Conservation (phyloP, 805 yeast genomes). For the Yarrowia sp. region DNA sequence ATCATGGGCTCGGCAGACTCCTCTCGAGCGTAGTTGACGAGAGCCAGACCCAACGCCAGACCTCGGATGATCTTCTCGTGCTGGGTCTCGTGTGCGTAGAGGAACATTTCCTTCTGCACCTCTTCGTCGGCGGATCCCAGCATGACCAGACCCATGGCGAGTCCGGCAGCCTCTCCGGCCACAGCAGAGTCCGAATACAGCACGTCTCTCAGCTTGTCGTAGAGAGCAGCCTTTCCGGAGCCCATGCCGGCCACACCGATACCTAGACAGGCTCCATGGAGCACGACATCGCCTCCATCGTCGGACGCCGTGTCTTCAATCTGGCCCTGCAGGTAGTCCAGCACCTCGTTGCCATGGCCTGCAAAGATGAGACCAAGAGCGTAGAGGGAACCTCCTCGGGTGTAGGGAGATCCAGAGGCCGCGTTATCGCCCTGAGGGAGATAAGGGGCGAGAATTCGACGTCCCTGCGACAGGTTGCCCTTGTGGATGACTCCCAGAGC, state of each 20-base stretch:
- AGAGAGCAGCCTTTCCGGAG: slow-evolving; percentile 64
- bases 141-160: slow-evolving; percentile 94
- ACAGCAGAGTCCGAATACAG: slow-evolving; percentile 87
- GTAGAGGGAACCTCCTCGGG: slow-evolving; percentile 92
- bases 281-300: slow-evolving; percentile 53
- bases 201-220: slow-evolving; percentile 78
- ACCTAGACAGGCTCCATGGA: slow-evolving; percentile 96
- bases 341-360: slow-evolving; percentile 86
- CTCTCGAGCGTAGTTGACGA: slow-evolving; percentile 82
- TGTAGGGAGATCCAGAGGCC: slow-evolving; percentile 65
- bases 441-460: slow-evolving; percentile 81
- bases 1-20: slow-evolving; percentile 71
- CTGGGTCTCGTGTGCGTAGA: slow-evolving; percentile 90
- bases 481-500: slow-evolving; percentile 96
- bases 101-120: slow-evolving; percentile 73
- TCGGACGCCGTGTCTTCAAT: slow-evolving; percentile 45
- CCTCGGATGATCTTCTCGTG: slow-evolving; percentile 95
- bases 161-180: slow-evolving; percentile 94
- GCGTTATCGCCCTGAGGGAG: slow-evolving; percentile 54
- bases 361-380: slow-evolving; percentile 93
- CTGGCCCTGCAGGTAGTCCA: slow-evolving; percentile 67
- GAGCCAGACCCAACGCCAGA: slow-evolving; percentile 83
- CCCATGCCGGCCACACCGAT: slow-evolving; percentile 97
- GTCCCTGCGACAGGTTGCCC: slow-evolving; percentile 90
- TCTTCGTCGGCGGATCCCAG: slow-evolving; percentile 77